Evolutionary conservation across 352 stramenopile species (phyloP), one percentile per base, ranked within the genome.

Genomic region (Aphanomyces astaci): DNA sequence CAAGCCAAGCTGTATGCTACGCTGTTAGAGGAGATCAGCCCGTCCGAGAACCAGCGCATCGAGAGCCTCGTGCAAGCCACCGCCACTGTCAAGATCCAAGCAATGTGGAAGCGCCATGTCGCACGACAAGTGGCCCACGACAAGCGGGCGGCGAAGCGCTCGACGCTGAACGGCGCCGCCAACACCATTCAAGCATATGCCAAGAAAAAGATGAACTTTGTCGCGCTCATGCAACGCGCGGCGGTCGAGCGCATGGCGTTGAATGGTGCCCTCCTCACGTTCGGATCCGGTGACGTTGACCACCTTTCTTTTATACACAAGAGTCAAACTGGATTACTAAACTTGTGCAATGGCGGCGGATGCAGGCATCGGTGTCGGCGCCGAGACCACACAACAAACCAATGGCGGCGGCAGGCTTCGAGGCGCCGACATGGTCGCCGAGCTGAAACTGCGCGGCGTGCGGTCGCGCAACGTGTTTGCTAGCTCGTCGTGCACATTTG

Each of bases 221-320:
- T 79, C 52, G 68, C 84, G 27, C 74, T 92, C 15, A 73, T 87
- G 43, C 71, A 77, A 28, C 79, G 80, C 36, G 79, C 84, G 10
- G 75, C 80, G 27, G 75, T 77, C 1, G 84, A 90, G 60, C 64
- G 73, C 19, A 60, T 75, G 17, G 80, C 80, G 7, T 66, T 79
- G 4, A 92, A 92, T 31, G 84, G 81, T 27, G 84, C 76, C 0
- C 65, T 92, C 4, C 76, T 88, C 5, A 55, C 77, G 13, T 74
- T 78, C 56, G 84, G 84, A 28, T 75, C 73, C 0, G 84, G 80
- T 0, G 66, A 75, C 24, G 57, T 84, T 32, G n/a, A n/a, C n/a
- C n/a, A n/a, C n/a, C n/a, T n/a, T n/a, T n/a, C n/a, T n/a, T n/a
- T n/a, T n/a, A n/a, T n/a, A n/a, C n/a, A n/a, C n/a, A n/a, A n/a